Conservation (phyloP, 2,329 filamentous ascomycete species). For the Taxawa tesnikishii region DNA sequence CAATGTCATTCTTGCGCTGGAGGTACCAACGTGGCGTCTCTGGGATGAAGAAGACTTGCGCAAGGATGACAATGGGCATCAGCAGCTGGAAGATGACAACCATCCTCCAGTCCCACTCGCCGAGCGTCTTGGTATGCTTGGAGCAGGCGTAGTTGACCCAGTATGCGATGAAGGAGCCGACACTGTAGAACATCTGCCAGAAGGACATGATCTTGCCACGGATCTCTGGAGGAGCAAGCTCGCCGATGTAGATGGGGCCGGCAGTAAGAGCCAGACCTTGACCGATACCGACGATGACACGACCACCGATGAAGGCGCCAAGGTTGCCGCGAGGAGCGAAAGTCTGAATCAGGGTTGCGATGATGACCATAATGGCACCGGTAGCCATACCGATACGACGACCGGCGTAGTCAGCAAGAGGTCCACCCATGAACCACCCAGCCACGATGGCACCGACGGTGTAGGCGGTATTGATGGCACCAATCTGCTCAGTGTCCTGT, state of each 20-base stretch:
- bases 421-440: slow-evolving; percentile 58
- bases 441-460: slow-evolving; percentile 59
- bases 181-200: slow-evolving; percentile 57
- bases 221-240: slow-evolving; percentile 52
- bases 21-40: slow-evolving; percentile 60
- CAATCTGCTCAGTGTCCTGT: slow-evolving; percentile 31
- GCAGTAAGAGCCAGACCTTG: slow-evolving; percentile 55
- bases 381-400: slow-evolving; percentile 49
- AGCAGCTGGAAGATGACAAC: slow-evolving; percentile 62
- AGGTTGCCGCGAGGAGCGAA: slow-evolving; percentile 50
- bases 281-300: slow-evolving; percentile 57
- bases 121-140: slow-evolving; percentile 41
- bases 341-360: slow-evolving; percentile 57
- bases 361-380: slow-evolving; percentile 52
- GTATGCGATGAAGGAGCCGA: slow-evolving; percentile 54
- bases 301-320: slow-evolving; percentile 55
- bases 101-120: slow-evolving; percentile 53
- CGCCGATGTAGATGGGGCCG: slow-evolving; percentile 60
- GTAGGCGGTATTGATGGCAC: slow-evolving; percentile 55
- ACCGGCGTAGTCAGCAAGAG: slow-evolving; percentile 28
- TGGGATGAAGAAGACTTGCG: slow-evolving; percentile 51
- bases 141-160: slow-evolving; percentile 54
- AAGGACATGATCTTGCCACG: slow-evolving; percentile 57
- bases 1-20: slow-evolving; percentile 46
- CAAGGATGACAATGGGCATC: slow-evolving; percentile 50